Conservation (phyloP, 768 basidiomycete genomes). For the Mycena kentingensis region DNA sequence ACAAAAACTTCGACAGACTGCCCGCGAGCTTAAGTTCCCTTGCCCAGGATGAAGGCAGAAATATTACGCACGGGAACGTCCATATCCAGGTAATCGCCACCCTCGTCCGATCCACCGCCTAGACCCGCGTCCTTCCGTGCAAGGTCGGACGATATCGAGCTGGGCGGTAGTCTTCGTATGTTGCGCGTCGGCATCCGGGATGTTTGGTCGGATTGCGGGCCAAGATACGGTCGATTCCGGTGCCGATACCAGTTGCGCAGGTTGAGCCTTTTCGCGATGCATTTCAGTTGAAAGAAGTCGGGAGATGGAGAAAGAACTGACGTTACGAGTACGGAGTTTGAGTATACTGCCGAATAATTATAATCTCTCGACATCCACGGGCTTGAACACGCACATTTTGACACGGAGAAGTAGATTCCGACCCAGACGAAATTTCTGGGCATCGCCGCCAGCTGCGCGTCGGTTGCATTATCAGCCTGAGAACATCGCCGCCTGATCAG, state of each 20-base stretch:
- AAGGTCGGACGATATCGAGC: background rate
- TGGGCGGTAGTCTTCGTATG: background rate
- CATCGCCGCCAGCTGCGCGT: background rate
- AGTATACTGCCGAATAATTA: background rate
- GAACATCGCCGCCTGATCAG: background rate
- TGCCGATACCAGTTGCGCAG: slow-evolving; percentile 1
- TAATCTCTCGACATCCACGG: background rate
- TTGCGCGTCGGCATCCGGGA: background rate
- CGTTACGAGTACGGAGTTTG: background rate
- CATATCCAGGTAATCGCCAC: background rate
- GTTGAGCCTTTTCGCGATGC: background rate
- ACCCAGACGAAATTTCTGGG: background rate
- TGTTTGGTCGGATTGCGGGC: background rate
- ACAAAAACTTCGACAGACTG: background rate
- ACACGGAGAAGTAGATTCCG: background rate
- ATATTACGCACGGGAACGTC: background rate
- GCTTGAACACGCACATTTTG: background rate
- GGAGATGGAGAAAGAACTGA: background rate
- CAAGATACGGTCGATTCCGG: background rate
- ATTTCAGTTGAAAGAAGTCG: background rate
- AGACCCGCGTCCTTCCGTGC: background rate
- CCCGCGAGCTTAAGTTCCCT: background rate
- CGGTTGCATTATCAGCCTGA: background rate
- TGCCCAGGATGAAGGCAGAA: background rate
- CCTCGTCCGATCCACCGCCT: background rate